Conservation (phyloP, 2,329 filamentous ascomycete species). For the Xylaria sp. region DNA sequence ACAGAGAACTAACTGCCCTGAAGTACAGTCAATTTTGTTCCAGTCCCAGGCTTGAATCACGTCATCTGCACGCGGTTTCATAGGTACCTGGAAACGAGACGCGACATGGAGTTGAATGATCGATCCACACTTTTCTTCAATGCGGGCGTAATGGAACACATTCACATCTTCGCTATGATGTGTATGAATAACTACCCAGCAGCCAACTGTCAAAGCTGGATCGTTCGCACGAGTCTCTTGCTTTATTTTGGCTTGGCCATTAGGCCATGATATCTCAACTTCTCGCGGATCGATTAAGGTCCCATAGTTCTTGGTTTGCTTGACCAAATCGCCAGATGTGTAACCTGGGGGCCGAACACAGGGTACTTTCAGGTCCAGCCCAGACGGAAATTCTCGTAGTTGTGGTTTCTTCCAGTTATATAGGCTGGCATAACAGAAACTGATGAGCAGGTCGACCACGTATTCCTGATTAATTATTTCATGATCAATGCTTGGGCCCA, state of each 20-base stretch:
- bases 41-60: conserved; percentile 16
- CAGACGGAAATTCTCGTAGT: conserved; percentile 57
- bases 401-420: background rate
- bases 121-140: conserved; percentile 20
- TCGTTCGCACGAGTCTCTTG: background rate
- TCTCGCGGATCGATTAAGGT: conserved; percentile 41
- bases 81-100: conserved; percentile 37
- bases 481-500: conserved; percentile 86
- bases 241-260: conserved; percentile 26
- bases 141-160: conserved; percentile 43
- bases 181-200: conserved; percentile 45
- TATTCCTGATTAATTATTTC: conserved; percentile 82
- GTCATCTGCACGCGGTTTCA: background rate
- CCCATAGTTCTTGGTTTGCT: background rate
- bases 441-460: conserved; percentile 86
- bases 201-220: conserved; percentile 34
- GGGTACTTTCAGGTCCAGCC: conserved; percentile 49
- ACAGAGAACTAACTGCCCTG: conserved; percentile 55
- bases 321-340: background rate
- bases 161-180: background rate
- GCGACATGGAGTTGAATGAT: conserved; percentile 39
- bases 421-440: conserved; percentile 78
- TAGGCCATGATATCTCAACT: conserved; percentile 34
- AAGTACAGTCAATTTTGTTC: background rate
- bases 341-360: conserved; percentile 32